A percentile compares a stretch with the other conserved stretches of the same genome.
phyloP scores from a whole-genome alignment of 2,329 filamentous ascomycete species.

The Microsporum canis region DNA sequence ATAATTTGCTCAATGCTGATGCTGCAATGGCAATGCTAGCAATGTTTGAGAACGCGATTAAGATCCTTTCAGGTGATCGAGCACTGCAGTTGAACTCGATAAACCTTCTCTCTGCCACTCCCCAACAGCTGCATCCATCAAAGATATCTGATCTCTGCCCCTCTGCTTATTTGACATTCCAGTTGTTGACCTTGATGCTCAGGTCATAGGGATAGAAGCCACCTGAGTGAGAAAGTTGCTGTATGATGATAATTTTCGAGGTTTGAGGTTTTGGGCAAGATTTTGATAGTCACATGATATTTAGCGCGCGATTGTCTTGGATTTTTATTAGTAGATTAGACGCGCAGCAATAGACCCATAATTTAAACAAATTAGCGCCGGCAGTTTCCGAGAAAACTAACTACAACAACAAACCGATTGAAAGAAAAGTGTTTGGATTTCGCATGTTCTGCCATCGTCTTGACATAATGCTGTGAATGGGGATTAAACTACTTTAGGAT shows the following conservation, averaged over 20 bases:
- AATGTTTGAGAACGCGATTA: conserved; percentile 5
- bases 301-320: too few relatives aligned
- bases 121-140: neutral
- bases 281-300: too few relatives aligned
- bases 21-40: neutral
- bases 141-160: conserved; percentile 7
- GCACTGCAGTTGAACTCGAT: neutral
- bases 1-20: neutral
- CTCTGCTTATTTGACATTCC: conserved; percentile 9
- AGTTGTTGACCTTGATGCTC: conserved; percentile 8
- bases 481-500: too few relatives aligned
- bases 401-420: neutral
- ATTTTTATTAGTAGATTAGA: too few relatives aligned
- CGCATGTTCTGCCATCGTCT: neutral
- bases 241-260: neutral
- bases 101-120: neutral
- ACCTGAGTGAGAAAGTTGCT: neutral
- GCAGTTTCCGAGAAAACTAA: neutral
- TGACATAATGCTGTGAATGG: too few relatives aligned
- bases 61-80: neutral
- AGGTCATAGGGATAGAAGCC: neutral
- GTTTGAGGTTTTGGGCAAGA: neutral
- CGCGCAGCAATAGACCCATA: too few relatives aligned
- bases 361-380: too few relatives aligned
- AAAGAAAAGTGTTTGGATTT: neutral